These are phyloP conservation scores for Boletus pseudo-olivaceus DNA, from an alignment of 768 basidiomycete genomes.

Conservation along the genomic window DNA sequence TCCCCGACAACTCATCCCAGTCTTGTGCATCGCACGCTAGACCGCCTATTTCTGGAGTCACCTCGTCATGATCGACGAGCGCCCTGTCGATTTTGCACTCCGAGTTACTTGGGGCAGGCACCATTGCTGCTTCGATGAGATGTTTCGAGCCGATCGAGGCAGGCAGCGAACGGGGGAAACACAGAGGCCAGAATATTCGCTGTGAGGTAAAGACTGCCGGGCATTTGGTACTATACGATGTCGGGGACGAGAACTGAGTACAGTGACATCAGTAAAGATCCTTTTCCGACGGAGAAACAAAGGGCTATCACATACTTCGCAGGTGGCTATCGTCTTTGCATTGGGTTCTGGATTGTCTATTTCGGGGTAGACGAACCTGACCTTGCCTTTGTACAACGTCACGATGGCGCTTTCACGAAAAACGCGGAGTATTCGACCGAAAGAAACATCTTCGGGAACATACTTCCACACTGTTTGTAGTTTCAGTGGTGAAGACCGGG, in stretches of 20 bases:
- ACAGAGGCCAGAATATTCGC: constrained; percentile 29
- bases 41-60: constrained; percentile 2
- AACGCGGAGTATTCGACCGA: constrained; percentile 27
- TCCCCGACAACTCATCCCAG: constrained; percentile 32
- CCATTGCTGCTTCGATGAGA: constrained; percentile 20
- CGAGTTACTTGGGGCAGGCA: constrained; percentile 14
- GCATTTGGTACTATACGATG: constrained; percentile 13
- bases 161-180: constrained; percentile 9
- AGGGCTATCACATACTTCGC: constrained; percentile 13
- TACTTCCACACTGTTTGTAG: constrained; percentile 19
- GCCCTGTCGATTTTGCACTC: constrained; percentile 18
- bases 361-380: constrained; percentile 25
- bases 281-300: not conserved
- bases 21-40: constrained; percentile 26
- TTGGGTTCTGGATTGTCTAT: constrained; percentile 17
- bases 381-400: constrained; percentile 24
- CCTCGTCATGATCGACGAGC: constrained; percentile 24
- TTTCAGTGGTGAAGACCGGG: constrained; percentile 3
- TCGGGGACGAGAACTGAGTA: constrained; percentile 19
- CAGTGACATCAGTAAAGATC: not conserved
- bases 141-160: constrained; percentile 9
- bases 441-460: constrained; percentile 21
- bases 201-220: constrained; percentile 26
- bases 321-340: constrained; percentile 13
- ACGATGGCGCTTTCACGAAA: constrained; percentile 27